Evolutionary conservation across 169 alveolate genomes (phyloP).

Genomic region (Cardiosporidium cionae): DNA sequence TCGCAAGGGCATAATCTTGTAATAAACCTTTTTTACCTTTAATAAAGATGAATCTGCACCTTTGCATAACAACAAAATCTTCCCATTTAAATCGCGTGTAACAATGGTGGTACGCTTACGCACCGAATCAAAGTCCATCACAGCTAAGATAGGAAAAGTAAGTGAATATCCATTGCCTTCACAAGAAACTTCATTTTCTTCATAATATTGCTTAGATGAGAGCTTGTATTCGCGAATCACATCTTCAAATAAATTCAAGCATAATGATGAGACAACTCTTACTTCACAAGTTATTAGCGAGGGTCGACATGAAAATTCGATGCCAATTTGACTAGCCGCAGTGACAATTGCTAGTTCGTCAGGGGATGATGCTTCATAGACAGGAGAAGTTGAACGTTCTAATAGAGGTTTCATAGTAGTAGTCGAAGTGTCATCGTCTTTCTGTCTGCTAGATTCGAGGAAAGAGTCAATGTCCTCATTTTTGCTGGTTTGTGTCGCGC

Average conservation of each 20-base stretch:
- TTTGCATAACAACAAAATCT: conserved; percentile 49
- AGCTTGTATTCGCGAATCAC: not conserved
- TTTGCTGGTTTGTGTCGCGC: not conserved
- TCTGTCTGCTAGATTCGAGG: not conserved
- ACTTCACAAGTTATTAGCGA: not conserved
- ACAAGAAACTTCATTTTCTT: not conserved
- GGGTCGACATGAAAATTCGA: conserved; percentile 6
- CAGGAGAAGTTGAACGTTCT: not conserved
- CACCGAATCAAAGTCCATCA: conserved; percentile 77
- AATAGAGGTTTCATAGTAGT: not conserved
- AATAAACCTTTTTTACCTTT: not conserved
- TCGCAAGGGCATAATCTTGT: not conserved
- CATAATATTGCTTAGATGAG: not conserved
- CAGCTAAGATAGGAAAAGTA: conserved; percentile 57
- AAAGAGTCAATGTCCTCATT: not conserved
- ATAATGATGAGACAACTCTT: not conserved
- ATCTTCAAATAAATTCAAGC: not conserved
- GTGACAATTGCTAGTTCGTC: conserved; percentile 69
- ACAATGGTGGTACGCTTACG: conserved; percentile 89
- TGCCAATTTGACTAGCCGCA: conserved; percentile 50
- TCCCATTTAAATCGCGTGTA: conserved; percentile 37
- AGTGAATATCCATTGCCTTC: no score
- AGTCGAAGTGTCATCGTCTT: not conserved
- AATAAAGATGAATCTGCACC: conserved; percentile 68
- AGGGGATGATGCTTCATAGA: conserved; percentile 70